These are phyloP conservation scores for Stentor coeruleus DNA, from an alignment of 73 alveolate genomes.

Conservation along the genomic window DNA sequence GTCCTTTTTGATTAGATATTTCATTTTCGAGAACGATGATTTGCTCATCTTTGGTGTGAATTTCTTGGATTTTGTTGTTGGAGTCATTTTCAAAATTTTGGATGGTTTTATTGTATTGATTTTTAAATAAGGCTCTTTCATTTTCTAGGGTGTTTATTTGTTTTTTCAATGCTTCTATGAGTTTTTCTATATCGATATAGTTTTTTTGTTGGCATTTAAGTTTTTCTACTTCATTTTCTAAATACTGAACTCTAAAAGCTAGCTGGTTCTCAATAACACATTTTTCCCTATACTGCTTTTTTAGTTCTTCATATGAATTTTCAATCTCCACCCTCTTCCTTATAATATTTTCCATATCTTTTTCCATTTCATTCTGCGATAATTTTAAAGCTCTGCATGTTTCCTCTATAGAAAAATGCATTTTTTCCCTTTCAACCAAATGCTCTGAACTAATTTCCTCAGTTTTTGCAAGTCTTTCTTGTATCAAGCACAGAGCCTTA, in stretches of 20 bases:
- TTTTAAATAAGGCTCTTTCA: background rate
- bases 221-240: background rate
- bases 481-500: background rate
- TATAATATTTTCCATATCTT: background rate
- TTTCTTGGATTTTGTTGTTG: background rate
- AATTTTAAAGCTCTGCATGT: background rate
- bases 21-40: background rate
- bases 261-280: background rate
- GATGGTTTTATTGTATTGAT: background rate
- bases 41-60: background rate
- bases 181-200: background rate
- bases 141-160: background rate
- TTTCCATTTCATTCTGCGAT: no score
- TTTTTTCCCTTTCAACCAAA: background rate
- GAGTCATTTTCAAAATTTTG: background rate
- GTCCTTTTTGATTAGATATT: background rate
- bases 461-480: background rate
- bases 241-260: no score
- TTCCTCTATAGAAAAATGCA: background rate
- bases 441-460: no score
- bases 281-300: background rate
- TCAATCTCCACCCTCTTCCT: background rate
- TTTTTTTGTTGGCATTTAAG: background rate
- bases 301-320: background rate
- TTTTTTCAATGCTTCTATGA: background rate